phyloP scores from a whole-genome alignment of 306 rosid genomes.

The Psophocarpus tetragonolobus region DNA sequence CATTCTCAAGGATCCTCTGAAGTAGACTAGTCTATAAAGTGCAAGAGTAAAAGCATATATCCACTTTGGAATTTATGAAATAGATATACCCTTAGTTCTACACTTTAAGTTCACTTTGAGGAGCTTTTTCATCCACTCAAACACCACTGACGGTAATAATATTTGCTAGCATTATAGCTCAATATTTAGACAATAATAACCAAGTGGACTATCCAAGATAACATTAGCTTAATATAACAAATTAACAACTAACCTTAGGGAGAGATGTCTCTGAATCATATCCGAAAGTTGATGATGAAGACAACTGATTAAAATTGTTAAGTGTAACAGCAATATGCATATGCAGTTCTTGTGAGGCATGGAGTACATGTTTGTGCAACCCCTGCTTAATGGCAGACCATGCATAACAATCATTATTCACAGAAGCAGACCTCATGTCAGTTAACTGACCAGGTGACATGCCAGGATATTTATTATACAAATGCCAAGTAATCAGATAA shows the following conservation, averaged over 20 bases:
- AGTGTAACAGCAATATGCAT: conserved; percentile 50
- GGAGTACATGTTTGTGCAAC: conserved; percentile 68
- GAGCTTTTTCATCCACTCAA: background rate
- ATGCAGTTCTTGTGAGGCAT: conserved; percentile 55
- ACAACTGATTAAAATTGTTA: conserved; percentile 26
- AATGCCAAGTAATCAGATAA: conserved; percentile 60
- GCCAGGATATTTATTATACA: conserved; percentile 62
- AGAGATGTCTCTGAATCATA: conserved; percentile 66
- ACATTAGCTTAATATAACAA: too few relatives aligned
- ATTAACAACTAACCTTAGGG: conserved; percentile 69
- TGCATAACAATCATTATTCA: conserved; percentile 78
- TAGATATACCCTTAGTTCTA: background rate
- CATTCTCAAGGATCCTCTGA: background rate
- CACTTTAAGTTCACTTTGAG: background rate
- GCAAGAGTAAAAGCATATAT: background rate
- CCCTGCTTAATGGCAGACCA: conserved; percentile 57
- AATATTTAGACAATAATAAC: background rate
- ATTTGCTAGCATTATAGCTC: background rate
- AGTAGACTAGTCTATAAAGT: background rate
- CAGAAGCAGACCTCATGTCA: conserved; percentile 80
- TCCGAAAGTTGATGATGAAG: conserved; percentile 59
- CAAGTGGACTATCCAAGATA: too few relatives aligned
- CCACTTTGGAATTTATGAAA: background rate
- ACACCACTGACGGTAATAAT: background rate
- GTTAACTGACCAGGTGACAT: conserved; percentile 70